A percentile compares a stretch with the other conserved stretches of the same genome.
These are phyloP conservation scores for Zymoseptoria ardabiliae DNA, from an alignment of 2,329 filamentous ascomycete species.

Conservation along the genomic window DNA sequence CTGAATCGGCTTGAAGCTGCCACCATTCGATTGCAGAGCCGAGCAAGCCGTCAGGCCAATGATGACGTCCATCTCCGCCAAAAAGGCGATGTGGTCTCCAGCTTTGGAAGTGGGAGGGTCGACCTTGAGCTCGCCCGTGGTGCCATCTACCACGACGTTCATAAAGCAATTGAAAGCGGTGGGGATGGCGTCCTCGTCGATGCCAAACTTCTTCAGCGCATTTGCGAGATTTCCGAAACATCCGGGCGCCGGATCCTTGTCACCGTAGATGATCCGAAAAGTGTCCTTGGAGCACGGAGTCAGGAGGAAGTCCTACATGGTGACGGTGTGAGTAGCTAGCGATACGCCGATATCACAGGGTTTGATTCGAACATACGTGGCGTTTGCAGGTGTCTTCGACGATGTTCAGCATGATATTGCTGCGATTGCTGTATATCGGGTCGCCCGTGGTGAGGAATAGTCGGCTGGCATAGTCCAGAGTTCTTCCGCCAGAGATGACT, in stretches of 20 bases:
- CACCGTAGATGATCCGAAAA: slow-evolving; percentile 20
- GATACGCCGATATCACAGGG: too few relatives aligned
- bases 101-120: slow-evolving; percentile 20
- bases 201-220: slow-evolving; percentile 9
- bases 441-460: slow-evolving; percentile 18
- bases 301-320: slow-evolving; percentile 13
- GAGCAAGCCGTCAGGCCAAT: slow-evolving; percentile 22
- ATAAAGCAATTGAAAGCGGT: slow-evolving; percentile 25
- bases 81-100: slow-evolving; percentile 21
- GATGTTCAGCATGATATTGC: slow-evolving; percentile 14
- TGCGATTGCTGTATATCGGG: slow-evolving; percentile 17
- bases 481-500: slow-evolving; percentile 18
- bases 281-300: slow-evolving; percentile 20
- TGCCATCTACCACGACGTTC: slow-evolving; percentile 22
- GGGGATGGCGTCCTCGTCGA: slow-evolving; percentile 15
- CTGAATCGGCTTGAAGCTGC: slow-evolving; percentile 20
- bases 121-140: slow-evolving; percentile 19
- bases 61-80: slow-evolving; percentile 24
- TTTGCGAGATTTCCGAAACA: slow-evolving; percentile 24
- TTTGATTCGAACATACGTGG: not conserved
- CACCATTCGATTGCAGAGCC: slow-evolving; percentile 20
- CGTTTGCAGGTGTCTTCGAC: slow-evolving; percentile 14
- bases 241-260: slow-evolving; percentile 21
- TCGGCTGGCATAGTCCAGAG: slow-evolving; percentile 19
- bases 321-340: not conserved